Evolutionary conservation across 2,329 filamentous ascomycete species (phyloP).

Genomic region (Emericellopsis atlantica): DNA sequence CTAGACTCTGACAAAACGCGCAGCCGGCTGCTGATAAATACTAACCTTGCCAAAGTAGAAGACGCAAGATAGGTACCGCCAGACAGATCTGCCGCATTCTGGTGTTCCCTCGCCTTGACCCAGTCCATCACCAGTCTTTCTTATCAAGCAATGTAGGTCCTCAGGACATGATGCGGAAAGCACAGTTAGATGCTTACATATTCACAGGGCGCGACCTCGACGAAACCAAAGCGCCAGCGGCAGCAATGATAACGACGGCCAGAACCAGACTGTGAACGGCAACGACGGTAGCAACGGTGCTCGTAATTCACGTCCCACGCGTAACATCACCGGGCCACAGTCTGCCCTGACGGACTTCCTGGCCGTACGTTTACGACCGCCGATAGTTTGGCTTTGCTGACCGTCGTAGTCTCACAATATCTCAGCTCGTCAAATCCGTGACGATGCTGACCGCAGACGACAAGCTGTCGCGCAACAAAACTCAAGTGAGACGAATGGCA

Average conservation of each 20-base stretch:
- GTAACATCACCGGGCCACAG: conserved; percentile 29
- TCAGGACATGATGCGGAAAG: background rate
- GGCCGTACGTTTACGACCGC: conserved; percentile 20
- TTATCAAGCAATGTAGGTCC: background rate
- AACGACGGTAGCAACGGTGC: conserved; percentile 6
- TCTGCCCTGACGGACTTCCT: conserved; percentile 42
- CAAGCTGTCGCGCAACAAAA: conserved; percentile 12
- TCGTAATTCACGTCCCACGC: conserved; percentile 10
- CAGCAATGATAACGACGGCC: background rate
- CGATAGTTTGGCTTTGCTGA: background rate
- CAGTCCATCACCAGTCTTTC: no score
- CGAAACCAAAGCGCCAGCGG: conserved; percentile 1
- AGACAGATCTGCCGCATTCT: no score
- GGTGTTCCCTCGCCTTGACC: no score
- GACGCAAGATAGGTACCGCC: no score
- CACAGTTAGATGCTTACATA: background rate
- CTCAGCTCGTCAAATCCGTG: conserved; percentile 42
- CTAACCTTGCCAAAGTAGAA: no score
- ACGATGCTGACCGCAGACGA: conserved; percentile 33
- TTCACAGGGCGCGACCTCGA: conserved; percentile 1
- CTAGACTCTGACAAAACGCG: no score
- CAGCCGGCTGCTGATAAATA: no score
- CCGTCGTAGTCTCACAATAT: conserved; percentile 54
- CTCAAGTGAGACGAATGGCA: background rate
- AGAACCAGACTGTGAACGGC: background rate